These are phyloP conservation scores for Macrocybe gigantea DNA, from an alignment of 768 basidiomycete species.

Conservation along the genomic window DNA sequence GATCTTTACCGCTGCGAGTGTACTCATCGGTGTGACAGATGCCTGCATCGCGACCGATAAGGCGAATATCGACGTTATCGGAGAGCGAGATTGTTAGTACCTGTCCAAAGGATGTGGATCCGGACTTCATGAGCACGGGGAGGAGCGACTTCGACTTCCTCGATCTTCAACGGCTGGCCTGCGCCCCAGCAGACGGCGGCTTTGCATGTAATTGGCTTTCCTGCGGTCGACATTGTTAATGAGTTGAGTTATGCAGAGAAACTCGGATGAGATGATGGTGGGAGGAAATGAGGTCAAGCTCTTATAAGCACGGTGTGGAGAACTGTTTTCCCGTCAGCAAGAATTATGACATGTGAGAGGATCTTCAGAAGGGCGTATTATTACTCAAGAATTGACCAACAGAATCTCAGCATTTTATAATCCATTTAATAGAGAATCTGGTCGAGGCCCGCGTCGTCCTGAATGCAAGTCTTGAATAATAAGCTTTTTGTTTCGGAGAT, in stretches of 20 bases:
- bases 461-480: too few relatives aligned
- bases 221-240: constrained; percentile 65
- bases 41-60: constrained; percentile 31
- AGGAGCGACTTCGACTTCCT: constrained; percentile 91
- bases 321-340: too few relatives aligned
- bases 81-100: constrained; percentile 24
- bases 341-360: too few relatives aligned
- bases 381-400: too few relatives aligned
- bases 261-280: too few relatives aligned
- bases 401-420: too few relatives aligned
- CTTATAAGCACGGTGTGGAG: too few relatives aligned
- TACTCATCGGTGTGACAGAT: constrained; percentile 99
- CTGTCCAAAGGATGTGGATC: constrained; percentile 89
- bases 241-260: background rate
- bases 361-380: too few relatives aligned
- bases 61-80: constrained; percentile 6
- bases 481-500: too few relatives aligned
- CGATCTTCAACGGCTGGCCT: constrained; percentile 77
- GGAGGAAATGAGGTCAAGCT: too few relatives aligned
- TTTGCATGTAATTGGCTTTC: constrained; percentile 81
- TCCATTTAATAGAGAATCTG: too few relatives aligned
- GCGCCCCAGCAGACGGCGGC: constrained; percentile 97
- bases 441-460: too few relatives aligned
- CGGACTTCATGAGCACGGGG: constrained; percentile 89
- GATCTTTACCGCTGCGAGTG: constrained; percentile 92